Evolutionary conservation across 805 yeast genomes (phyloP).

Genomic region (Ogataea nitratoaversa): DNA sequence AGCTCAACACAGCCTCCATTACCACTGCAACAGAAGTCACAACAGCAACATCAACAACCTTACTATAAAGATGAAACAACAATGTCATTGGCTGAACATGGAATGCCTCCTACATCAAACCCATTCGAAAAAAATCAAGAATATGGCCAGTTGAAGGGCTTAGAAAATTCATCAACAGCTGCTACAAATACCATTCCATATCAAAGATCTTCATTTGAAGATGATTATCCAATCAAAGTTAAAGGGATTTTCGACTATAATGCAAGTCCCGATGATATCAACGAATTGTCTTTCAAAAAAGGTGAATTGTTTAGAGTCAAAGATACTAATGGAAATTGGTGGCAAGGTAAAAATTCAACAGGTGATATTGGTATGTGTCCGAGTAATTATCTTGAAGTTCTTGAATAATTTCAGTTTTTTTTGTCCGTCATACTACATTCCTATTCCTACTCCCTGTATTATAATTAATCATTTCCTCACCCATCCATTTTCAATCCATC

Average conservation of each 20-base stretch:
- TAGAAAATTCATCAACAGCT: slow-evolving; percentile 30
- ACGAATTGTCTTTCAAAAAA: slow-evolving; percentile 84
- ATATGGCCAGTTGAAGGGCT: slow-evolving; percentile 33
- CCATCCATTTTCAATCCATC: no score
- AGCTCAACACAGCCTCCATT: slow-evolving; percentile 5
- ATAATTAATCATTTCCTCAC: no score
- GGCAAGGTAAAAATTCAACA: slow-evolving; percentile 88
- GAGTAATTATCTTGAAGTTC: slow-evolving; percentile 81
- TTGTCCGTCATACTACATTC: neutral
- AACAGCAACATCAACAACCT: slow-evolving; percentile 3
- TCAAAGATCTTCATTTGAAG: slow-evolving; percentile 10
- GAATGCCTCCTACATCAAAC: slow-evolving; percentile 7
- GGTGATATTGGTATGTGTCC: slow-evolving; percentile 98
- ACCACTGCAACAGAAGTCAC: slow-evolving; percentile 4
- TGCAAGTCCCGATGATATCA: slow-evolving; percentile 89
- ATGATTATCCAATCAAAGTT: slow-evolving; percentile 77
- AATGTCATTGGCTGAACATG: slow-evolving; percentile 6
- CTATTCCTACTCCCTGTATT: neutral
- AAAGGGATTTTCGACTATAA: slow-evolving; percentile 81
- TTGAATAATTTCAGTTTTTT: slow-evolving; percentile 31
- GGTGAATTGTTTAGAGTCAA: slow-evolving; percentile 90
- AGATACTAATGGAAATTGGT: slow-evolving; percentile 95
- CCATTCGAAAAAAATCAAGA: slow-evolving; percentile 19
- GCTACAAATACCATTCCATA: neutral
- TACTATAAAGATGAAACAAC: slow-evolving; percentile 15